A percentile compares a stretch with the other conserved stretches of the same genome.
Conservation (phyloP, 2,329 filamentous ascomycete genomes). For the Penicillium verrucosum region DNA sequence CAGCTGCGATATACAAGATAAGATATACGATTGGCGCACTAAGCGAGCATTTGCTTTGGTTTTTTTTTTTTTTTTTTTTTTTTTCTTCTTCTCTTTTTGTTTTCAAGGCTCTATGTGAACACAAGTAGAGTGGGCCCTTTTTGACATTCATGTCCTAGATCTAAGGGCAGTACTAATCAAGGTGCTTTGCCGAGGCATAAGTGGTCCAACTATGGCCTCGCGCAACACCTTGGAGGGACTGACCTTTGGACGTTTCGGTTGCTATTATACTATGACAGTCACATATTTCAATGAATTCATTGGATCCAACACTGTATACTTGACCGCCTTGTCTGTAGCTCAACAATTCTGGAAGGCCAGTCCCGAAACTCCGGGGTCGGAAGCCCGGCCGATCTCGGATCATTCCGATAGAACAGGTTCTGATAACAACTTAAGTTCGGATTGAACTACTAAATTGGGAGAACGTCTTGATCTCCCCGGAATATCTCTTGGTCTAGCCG, state of each 20-base stretch:
- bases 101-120: background rate
- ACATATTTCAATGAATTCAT: background rate
- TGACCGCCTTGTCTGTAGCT: background rate
- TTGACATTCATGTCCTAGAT: too few species aligned
- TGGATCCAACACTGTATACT: background rate
- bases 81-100: background rate
- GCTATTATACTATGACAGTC: background rate
- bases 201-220: background rate
- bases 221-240: background rate
- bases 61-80: background rate
- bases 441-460: conserved; percentile 10
- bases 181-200: background rate
- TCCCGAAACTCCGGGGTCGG: background rate
- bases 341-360: background rate
- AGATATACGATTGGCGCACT: conserved; percentile 4
- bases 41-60: background rate
- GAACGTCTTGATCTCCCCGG: background rate
- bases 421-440: background rate
- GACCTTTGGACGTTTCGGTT: background rate
- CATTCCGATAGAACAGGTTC: background rate
- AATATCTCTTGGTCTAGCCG: conserved; percentile 1
- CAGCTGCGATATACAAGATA: conserved; percentile 1
- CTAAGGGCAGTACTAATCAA: background rate
- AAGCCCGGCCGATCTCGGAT: background rate
- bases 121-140: background rate